Conservation (phyloP, 1,284 basidiomycete genomes). For the Gomphus bonarii region DNA sequence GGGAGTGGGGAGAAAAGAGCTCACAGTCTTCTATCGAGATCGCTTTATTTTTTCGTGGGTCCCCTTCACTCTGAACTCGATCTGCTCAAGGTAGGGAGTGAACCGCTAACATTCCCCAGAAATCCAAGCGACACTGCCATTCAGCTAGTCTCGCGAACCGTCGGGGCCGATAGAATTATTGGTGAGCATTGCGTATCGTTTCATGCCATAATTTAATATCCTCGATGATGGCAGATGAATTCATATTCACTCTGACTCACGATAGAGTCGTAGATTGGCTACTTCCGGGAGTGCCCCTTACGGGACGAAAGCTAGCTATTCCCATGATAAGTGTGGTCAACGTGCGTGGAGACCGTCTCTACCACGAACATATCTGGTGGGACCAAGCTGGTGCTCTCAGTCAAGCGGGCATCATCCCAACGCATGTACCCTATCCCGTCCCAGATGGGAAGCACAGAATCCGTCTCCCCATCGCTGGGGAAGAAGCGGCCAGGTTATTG, state of each 20-base stretch:
- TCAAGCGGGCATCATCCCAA: slow-evolving; percentile 7
- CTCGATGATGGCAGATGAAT: too few species aligned
- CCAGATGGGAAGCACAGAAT: background rate
- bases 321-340: slow-evolving; percentile 48
- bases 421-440: slow-evolving; percentile 2
- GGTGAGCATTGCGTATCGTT: slow-evolving; percentile 3
- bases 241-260: slow-evolving; percentile 37
- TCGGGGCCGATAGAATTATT: slow-evolving; percentile 39
- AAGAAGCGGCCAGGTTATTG: slow-evolving; percentile 6
- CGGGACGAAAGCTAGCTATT: slow-evolving; percentile 34
- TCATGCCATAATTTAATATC: too few species aligned
- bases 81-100: background rate
- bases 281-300: slow-evolving; percentile 41
- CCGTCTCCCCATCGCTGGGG: slow-evolving; percentile 6
- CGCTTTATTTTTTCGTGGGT: slow-evolving; percentile 14
- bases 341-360: slow-evolving; percentile 40
- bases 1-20: slow-evolving; percentile 37
- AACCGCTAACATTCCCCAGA: background rate
- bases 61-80: slow-evolving; percentile 18
- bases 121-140: slow-evolving; percentile 36
- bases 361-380: slow-evolving; percentile 26
- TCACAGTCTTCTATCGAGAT: slow-evolving; percentile 43
- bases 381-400: slow-evolving; percentile 6
- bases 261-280: slow-evolving; percentile 35
- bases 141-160: slow-evolving; percentile 37